phyloP scores from a whole-genome alignment of 1,284 basidiomycete genomes.

The Leccinum laetum region DNA sequence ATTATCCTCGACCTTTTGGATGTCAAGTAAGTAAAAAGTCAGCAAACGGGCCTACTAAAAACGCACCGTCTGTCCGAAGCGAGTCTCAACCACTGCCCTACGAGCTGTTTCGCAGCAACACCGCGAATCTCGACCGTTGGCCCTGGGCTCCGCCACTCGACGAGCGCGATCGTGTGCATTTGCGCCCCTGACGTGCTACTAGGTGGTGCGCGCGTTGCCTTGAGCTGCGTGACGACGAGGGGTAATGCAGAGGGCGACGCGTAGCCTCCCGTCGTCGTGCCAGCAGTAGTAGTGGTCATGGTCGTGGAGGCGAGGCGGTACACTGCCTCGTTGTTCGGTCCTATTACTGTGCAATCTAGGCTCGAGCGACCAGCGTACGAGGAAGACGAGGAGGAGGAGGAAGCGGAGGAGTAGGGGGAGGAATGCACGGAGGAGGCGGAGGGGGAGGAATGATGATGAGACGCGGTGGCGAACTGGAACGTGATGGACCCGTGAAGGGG shows the following conservation, averaged over 20 bases:
- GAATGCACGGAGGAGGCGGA: background rate
- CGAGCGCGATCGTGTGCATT: slow-evolving; percentile 46
- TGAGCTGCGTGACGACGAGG: slow-evolving; percentile 43
- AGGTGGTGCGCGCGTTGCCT: slow-evolving; percentile 30
- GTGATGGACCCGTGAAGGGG: background rate
- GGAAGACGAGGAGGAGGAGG: background rate
- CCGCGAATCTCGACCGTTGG: slow-evolving; percentile 58
- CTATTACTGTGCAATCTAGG: slow-evolving; percentile 36
- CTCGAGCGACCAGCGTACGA: background rate
- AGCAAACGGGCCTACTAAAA: background rate
- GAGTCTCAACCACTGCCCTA: slow-evolving; percentile 56
- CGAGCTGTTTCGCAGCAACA: slow-evolving; percentile 45
- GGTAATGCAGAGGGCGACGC: background rate
- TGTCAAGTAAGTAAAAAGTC: background rate
- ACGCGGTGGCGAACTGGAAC: background rate
- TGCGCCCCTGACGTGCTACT: slow-evolving; percentile 27
- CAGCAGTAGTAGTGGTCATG: background rate
- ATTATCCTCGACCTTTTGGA: slow-evolving; percentile 41
- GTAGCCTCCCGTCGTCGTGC: background rate
- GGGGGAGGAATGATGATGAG: background rate
- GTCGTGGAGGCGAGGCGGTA: slow-evolving; percentile 33
- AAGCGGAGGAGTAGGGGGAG: background rate
- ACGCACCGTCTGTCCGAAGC: slow-evolving; percentile 52
- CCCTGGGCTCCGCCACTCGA: slow-evolving; percentile 54
- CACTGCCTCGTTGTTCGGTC: slow-evolving; percentile 42